These are phyloP conservation scores for Podospora pseudopauciseta DNA, from an alignment of 495 filamentous ascomycete species.

Conservation along the genomic window DNA sequence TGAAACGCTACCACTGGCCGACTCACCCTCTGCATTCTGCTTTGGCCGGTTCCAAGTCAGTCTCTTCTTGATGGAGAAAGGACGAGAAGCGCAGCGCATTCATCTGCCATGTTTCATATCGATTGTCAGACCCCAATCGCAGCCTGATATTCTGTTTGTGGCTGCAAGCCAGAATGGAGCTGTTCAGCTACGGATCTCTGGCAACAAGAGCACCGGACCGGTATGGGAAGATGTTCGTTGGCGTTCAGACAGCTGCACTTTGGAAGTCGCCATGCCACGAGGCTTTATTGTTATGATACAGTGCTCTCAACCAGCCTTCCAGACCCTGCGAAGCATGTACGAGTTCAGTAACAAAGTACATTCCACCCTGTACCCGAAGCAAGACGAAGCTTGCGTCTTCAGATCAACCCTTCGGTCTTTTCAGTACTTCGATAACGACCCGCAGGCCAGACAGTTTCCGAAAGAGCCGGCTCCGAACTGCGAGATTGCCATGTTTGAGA, in stretches of 20 bases:
- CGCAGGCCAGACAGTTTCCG: conserved; percentile 64
- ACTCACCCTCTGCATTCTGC: conserved; percentile 64
- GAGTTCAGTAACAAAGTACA: conserved; percentile 75
- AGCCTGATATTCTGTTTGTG: conserved; percentile 62
- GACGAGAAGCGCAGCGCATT: conserved; percentile 58
- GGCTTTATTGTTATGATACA: conserved; percentile 65
- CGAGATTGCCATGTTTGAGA: conserved; percentile 69
- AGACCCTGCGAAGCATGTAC: conserved; percentile 71
- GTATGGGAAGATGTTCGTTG: conserved; percentile 78
- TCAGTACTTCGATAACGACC: conserved; percentile 68
- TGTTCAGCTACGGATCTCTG: conserved; percentile 69
- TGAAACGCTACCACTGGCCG: conserved; percentile 69
- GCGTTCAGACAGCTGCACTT: conserved; percentile 57
- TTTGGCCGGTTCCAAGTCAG: conserved; percentile 71
- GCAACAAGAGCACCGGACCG: conserved; percentile 60
- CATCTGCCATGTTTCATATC: conserved; percentile 69
- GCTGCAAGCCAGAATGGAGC: conserved; percentile 73
- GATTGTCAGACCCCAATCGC: conserved; percentile 62
- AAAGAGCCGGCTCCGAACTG: conserved; percentile 66
- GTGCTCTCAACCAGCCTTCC: conserved; percentile 70
- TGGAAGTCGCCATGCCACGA: conserved; percentile 64
- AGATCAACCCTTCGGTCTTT: conserved; percentile 63
- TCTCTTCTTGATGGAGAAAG: conserved; percentile 65
- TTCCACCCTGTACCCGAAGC: conserved; percentile 57
- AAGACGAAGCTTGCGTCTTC: conserved; percentile 63